phyloP scores from a whole-genome alignment of 2,329 filamentous ascomycete genomes.

The Curvularia sp. region DNA sequence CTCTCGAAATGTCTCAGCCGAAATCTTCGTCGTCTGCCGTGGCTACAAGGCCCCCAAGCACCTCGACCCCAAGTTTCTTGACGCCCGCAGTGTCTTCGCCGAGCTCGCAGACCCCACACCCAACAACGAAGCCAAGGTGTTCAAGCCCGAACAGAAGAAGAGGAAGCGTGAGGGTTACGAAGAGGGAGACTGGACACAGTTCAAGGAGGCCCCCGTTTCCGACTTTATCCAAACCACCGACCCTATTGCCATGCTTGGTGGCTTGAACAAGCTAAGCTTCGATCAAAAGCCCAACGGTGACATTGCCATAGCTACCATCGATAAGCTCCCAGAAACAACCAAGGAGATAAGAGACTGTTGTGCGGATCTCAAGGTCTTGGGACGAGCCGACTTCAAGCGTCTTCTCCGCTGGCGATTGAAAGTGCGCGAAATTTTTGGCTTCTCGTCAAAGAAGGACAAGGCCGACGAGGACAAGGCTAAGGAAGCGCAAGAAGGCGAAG shows the following conservation, averaged over 20 bases:
- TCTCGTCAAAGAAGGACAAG: conserved; percentile 73
- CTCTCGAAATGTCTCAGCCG: conserved; percentile 92
- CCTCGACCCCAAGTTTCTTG: conserved; percentile 90
- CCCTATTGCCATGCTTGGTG: conserved; percentile 89
- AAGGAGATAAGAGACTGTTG: conserved; percentile 68
- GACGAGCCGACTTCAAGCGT: conserved; percentile 91
- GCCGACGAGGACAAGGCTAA: conserved; percentile 53
- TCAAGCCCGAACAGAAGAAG: conserved; percentile 97
- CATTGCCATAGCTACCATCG: conserved; percentile 82
- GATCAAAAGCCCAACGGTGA: conserved; percentile 77
- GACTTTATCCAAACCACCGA: conserved; percentile 95
- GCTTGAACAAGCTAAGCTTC: conserved; percentile 83
- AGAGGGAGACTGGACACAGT: conserved; percentile 91
- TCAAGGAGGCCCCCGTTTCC: conserved; percentile 85
- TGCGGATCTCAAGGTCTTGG: conserved; percentile 80
- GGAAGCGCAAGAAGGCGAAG: conserved; percentile 59
- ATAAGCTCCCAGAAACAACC: conserved; percentile 74
- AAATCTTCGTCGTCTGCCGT: conserved; percentile 97
- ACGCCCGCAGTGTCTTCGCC: conserved; percentile 87
- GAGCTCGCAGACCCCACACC: conserved; percentile 84
- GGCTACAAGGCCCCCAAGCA: conserved; percentile 95
- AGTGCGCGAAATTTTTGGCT: conserved; percentile 88
- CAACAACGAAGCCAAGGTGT: conserved; percentile 98
- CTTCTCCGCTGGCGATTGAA: conserved; percentile 88
- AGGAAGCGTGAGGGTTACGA: conserved; percentile 97